Evolutionary conservation across 164 flowering plant genomes (phyloP).

Genomic region (Vitis amurensis): DNA sequence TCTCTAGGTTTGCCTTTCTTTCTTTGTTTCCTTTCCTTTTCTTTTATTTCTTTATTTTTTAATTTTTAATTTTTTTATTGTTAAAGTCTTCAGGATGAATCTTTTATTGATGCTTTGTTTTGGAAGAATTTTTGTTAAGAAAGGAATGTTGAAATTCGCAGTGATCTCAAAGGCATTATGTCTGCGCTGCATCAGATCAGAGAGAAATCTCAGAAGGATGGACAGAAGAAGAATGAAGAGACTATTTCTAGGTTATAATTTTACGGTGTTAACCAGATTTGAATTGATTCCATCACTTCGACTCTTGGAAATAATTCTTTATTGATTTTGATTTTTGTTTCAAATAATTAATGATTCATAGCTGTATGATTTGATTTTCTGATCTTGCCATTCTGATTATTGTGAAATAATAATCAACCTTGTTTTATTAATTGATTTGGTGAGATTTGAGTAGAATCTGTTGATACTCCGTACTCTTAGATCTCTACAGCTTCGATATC

Average conservation of each 20-base stretch:
- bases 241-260: constrained; percentile 64
- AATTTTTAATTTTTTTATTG: background rate
- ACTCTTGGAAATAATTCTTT: too few relatives aligned
- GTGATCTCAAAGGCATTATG: constrained; percentile 82
- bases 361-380: too few relatives aligned
- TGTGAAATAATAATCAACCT: too few relatives aligned
- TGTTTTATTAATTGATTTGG: too few relatives aligned
- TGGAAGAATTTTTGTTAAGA: constrained; percentile 1
- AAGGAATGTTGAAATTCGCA: constrained; percentile 30
- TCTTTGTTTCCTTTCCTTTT: background rate
- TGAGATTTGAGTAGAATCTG: too few relatives aligned
- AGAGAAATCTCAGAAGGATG: constrained; percentile 83
- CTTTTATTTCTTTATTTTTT: background rate
- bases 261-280: background rate
- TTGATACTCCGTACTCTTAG: too few relatives aligned
- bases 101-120: constrained; percentile 1
- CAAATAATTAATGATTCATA: too few relatives aligned
- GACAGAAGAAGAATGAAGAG: constrained; percentile 86
- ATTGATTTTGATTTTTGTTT: too few relatives aligned
- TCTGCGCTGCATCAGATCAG: constrained; percentile 76
- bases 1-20: constrained; percentile 45
- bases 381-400: too few relatives aligned
- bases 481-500: too few relatives aligned
- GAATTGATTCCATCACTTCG: background rate
- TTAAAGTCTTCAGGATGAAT: too few relatives aligned